phyloP scores from a whole-genome alignment of 805 yeast genomes.

The Metschnikowia dekortorum region DNA sequence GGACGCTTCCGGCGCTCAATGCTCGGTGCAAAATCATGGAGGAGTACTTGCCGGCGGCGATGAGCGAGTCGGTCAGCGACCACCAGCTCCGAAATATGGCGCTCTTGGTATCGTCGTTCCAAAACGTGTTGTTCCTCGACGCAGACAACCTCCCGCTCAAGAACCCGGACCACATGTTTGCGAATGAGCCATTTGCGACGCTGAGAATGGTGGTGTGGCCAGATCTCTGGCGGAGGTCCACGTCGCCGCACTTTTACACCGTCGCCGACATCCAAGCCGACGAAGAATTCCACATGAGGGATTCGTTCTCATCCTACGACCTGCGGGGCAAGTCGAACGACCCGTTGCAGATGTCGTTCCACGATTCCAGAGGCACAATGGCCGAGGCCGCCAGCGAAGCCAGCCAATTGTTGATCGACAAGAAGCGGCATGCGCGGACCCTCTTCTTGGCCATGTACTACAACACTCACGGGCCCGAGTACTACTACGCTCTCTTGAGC shows the following conservation, averaged over 20 bases:
- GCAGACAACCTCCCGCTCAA: constrained; percentile 36
- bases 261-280: constrained; percentile 28
- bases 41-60: constrained; percentile 31
- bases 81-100: constrained; percentile 37
- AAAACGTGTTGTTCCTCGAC: constrained; percentile 33
- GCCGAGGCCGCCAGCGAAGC: constrained; percentile 40
- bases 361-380: constrained; percentile 28
- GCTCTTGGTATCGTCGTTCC: constrained; percentile 33
- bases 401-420: constrained; percentile 36
- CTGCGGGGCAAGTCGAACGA: constrained; percentile 19
- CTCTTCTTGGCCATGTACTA: constrained; percentile 35
- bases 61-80: constrained; percentile 20
- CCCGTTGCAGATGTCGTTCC: constrained; percentile 17
- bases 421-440: constrained; percentile 27
- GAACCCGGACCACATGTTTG: constrained; percentile 34
- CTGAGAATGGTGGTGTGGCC: constrained; percentile 36
- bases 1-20: constrained; percentile 29
- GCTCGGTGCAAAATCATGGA: constrained; percentile 43
- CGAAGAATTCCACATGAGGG: constrained; percentile 19
- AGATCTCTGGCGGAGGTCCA: constrained; percentile 39
- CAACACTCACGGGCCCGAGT: constrained; percentile 34
- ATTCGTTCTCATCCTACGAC: constrained; percentile 26
- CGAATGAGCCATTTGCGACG: constrained; percentile 28
- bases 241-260: constrained; percentile 34
- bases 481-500: constrained; percentile 33